Evolutionary conservation across 2,329 filamentous ascomycete species (phyloP).

Genomic region (Calonectria crousiana): DNA sequence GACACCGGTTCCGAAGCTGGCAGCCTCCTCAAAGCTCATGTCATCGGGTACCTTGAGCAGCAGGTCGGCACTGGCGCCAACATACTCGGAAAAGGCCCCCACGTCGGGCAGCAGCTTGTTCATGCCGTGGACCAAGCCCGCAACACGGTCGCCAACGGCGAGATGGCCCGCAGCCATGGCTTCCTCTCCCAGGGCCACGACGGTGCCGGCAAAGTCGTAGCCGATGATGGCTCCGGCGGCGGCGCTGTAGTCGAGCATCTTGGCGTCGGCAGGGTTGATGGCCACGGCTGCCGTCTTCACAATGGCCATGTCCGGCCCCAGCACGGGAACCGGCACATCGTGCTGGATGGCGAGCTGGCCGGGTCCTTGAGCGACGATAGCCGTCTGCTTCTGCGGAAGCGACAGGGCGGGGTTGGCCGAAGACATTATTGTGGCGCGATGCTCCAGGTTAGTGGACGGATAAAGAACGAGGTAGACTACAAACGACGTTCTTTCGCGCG

Average conservation of each 20-base stretch:
- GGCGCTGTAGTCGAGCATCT: constrained; percentile 40
- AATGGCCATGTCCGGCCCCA: not conserved
- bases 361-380: not conserved
- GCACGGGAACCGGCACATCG: not conserved
- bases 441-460: not conserved
- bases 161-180: not conserved
- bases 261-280: constrained; percentile 52
- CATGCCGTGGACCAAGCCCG: not conserved
- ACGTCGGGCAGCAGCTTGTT: not conserved
- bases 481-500: not conserved
- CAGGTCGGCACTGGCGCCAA: not conserved
- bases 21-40: not conserved
- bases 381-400: not conserved
- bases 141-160: not conserved
- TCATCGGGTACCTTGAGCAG: not conserved
- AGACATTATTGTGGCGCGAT: not conserved
- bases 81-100: not conserved
- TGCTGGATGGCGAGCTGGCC: not conserved
- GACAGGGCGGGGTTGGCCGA: no score
- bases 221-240: constrained; percentile 47
- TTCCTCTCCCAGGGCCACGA: not conserved
- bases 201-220: constrained; percentile 49
- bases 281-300: constrained; percentile 41
- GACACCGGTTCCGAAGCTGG: not conserved
- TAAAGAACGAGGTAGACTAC: not conserved